phyloP scores from a whole-genome alignment of 2,329 filamentous ascomycete genomes.

The Penicillium griseofulvum region DNA sequence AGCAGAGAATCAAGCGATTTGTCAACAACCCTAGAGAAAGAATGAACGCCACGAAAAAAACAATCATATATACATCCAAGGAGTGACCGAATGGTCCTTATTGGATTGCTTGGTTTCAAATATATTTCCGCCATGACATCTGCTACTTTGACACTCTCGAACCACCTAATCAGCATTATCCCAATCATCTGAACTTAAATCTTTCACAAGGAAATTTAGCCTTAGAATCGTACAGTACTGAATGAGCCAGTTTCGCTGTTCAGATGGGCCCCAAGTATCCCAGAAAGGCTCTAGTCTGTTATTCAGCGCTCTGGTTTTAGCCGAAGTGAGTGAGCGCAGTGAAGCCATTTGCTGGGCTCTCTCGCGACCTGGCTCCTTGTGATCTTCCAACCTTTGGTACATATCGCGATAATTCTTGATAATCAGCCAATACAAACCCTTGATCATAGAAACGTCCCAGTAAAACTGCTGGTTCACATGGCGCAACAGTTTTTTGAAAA shows the following conservation, averaged over 20 bases:
- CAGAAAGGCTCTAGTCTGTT: not conserved
- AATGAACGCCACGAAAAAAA: not conserved
- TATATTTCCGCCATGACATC: not conserved
- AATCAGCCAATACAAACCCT: slow-evolving; percentile 1
- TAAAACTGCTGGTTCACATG: not conserved
- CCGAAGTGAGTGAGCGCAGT: not conserved
- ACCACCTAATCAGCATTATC: not conserved
- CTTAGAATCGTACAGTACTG: not conserved
- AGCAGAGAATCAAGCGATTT: not conserved
- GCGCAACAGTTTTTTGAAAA: not conserved
- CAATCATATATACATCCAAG: not conserved
- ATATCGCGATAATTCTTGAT: not conserved
- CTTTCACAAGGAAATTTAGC: not conserved
- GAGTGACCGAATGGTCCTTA: not conserved
- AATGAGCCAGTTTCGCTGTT: not conserved
- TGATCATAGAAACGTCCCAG: not conserved
- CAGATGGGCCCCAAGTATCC: not conserved
- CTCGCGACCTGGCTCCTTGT: not conserved
- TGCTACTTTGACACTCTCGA: not conserved
- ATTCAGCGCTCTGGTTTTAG: not conserved
- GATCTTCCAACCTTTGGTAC: not conserved
- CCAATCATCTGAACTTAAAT: no score
- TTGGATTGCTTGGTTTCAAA: not conserved
- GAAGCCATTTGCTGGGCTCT: not conserved
- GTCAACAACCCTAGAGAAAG: not conserved